phyloP scores from a whole-genome alignment of 106 monocot species.

The Posidonia australis region DNA sequence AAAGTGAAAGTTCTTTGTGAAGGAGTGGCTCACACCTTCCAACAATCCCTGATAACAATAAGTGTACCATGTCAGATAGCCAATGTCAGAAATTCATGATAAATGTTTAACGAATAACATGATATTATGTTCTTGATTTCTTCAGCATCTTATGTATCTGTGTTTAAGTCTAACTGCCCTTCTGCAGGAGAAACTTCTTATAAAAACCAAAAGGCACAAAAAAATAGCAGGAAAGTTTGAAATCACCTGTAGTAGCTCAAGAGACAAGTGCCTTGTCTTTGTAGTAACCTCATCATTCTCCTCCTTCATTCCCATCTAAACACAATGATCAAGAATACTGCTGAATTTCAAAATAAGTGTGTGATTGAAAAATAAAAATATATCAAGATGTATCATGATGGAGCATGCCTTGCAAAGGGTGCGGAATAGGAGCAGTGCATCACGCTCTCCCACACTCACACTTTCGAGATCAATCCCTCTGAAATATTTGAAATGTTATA shows the following conservation, averaged over 20 bases:
- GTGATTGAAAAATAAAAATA: not conserved
- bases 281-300: conserved; percentile 80
- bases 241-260: conserved; percentile 86
- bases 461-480: conserved; percentile 93
- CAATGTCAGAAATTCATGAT: not conserved
- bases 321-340: not conserved
- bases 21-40: conserved; percentile 83
- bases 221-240: not conserved
- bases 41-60: conserved; percentile 61
- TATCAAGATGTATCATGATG: not conserved
- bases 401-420: conserved; percentile 93
- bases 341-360: conserved; percentile 5
- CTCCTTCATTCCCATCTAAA: conserved; percentile 99
- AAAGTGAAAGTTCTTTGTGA: conserved; percentile 94
- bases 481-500: conserved; percentile 10
- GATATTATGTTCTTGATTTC: not conserved
- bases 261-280: conserved; percentile 89
- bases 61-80: not conserved
- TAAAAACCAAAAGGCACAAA: not conserved
- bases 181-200: not conserved
- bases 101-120: not conserved
- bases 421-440: conserved; percentile 84
- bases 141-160: not conserved
- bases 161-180: not conserved
- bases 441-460: conserved; percentile 76